These are phyloP conservation scores for Triglochin maritima DNA, from an alignment of 106 monocot genomes.

Conservation along the genomic window DNA sequence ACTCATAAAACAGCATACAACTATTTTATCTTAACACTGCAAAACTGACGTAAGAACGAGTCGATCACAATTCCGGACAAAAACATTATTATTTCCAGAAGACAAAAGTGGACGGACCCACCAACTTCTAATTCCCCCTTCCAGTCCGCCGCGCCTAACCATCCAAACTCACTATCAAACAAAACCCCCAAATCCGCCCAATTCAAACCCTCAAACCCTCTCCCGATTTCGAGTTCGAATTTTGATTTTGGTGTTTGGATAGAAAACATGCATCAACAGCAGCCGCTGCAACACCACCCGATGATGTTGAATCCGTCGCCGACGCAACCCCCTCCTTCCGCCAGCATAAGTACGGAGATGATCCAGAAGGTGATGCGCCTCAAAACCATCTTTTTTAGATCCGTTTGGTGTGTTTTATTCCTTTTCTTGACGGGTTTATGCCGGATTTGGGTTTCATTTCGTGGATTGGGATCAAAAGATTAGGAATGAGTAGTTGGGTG, in stretches of 20 bases:
- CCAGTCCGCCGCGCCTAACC: too few species aligned
- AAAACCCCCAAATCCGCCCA: too few species aligned
- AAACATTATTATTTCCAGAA: too few species aligned
- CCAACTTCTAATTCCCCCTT: too few species aligned
- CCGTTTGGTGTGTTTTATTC: background rate
- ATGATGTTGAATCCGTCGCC: conserved; percentile 1
- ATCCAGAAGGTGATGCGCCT: conserved; percentile 7
- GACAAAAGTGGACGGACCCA: too few species aligned
- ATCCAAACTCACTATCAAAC: too few species aligned
- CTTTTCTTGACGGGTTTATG: too few species aligned
- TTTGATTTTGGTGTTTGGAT: background rate
- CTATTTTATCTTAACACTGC: too few species aligned
- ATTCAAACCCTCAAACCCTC: background rate
- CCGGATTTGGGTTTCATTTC: too few species aligned
- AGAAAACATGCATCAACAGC: conserved; percentile 3
- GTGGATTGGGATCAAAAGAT: background rate
- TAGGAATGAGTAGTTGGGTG: background rate
- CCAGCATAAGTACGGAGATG: conserved; percentile 6
- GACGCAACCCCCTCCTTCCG: conserved; percentile 2
- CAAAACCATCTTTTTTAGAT: background rate
- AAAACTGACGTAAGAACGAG: too few species aligned
- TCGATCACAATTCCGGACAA: too few species aligned
- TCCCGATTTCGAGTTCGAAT: background rate
- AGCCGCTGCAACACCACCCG: background rate
- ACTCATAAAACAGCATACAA: too few species aligned